Base-by-base conservation (phyloP, 768 basidiomycete genomes). In the Calocybe gangraenosa region DNA sequence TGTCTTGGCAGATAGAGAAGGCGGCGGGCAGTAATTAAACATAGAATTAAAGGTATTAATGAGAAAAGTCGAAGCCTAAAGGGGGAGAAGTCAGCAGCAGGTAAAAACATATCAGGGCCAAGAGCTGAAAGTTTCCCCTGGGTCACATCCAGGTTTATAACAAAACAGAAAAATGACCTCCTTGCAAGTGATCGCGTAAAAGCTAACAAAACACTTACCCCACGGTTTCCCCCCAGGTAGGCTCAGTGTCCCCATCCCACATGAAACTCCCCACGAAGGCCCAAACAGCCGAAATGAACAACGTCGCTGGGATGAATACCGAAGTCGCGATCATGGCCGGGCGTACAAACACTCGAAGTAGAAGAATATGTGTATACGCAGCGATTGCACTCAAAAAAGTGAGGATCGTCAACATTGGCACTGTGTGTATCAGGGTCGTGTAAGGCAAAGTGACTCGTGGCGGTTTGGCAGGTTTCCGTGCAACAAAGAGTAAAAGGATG, bases 271-370 rank as follows among this genome's bases (percentile, higher is more conserved):
- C 88, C 11, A 83, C 69, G 61, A 92, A 91, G 1, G 88, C 87
- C 79, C 88, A 89, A 19, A 89, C 53, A 6, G 87, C 79, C 33
- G 84, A 88, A 39, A 88, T 70, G 56, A 87, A 74, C 49, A 92
- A 68, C 0, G 83, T 82, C 20, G 76, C 75, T 32, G 90, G 88
- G 38, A 88, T 79, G 56, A 86, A 85, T 20, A 92, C 69, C 14
- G 82, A 81, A 0, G 87, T 90, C 18, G 74, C 75, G 30, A 91
- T 65, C 71, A 95, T 82, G 40, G 91, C 86, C 14, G 92, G 92
- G 46, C 83, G 79, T 46, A 90, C 86, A 54, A 92, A 92, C 48
- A 89, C 73, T 47, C 83, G 80, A 40, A 95, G 66, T 33, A 94
- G 73, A 51, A 82, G 74, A 34, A 91, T 79, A 59, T 90, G 86